Evolutionary conservation across 345 rosid species (phyloP).

Genomic region (Moricandia moricandioides): DNA sequence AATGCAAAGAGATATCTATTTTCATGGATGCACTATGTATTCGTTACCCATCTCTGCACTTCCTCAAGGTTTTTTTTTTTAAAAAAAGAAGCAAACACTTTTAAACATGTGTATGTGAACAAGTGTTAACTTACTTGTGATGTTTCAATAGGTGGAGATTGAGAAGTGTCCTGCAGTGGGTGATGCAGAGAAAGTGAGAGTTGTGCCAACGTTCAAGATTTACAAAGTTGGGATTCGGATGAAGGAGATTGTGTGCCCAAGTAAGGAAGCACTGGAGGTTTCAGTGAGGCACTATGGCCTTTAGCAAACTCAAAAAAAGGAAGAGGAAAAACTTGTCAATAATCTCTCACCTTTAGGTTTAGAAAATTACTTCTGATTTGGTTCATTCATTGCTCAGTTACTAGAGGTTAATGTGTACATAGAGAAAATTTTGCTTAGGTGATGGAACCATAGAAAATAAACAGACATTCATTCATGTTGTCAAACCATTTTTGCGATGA

Average conservation of each 20-base stretch:
- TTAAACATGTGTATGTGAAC: background rate
- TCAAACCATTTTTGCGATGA: constrained; percentile 15
- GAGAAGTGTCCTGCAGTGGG: constrained; percentile 53
- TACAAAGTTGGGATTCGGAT: constrained; percentile 74
- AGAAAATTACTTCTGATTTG: constrained; percentile 21
- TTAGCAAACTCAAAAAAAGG: constrained; percentile 40
- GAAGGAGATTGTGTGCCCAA: constrained; percentile 93
- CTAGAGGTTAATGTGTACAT: constrained; percentile 24
- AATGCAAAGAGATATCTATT: constrained; percentile 80
- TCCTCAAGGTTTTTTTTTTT: constrained; percentile 76
- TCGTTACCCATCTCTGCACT: constrained; percentile 81
- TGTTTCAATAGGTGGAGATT: constrained; percentile 64
- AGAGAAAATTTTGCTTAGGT: constrained; percentile 25
- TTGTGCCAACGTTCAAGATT: constrained; percentile 95
- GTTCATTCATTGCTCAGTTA: constrained; percentile 28
- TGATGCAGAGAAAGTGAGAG: constrained; percentile 73
- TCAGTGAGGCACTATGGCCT: constrained; percentile 93
- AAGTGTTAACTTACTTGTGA: background rate
- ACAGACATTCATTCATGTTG: constrained; percentile 3
- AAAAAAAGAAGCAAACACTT: background rate
- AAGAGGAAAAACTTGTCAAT: constrained; percentile 14
- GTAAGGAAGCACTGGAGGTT: constrained; percentile 77
- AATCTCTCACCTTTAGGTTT: constrained; percentile 17
- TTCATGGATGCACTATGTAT: constrained; percentile 72
- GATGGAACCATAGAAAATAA: constrained; percentile 27